These are phyloP conservation scores for Anthracocystis walkeri DNA, from an alignment of 1,284 basidiomycete species.

Conservation along the genomic window DNA sequence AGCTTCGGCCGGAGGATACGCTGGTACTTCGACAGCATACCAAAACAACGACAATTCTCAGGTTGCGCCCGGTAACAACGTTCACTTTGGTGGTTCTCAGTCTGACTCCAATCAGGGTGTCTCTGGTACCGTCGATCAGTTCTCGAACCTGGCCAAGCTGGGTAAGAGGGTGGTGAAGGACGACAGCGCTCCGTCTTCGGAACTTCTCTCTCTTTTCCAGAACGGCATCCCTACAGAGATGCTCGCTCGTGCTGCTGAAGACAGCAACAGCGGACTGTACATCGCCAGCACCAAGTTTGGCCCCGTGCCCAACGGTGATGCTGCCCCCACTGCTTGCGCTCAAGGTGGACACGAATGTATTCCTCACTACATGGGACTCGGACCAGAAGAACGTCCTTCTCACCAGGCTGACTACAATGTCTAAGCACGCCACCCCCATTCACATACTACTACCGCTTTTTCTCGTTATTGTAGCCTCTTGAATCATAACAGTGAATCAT, in stretches of 20 bases:
- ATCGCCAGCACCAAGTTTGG: slow-evolving; percentile 19
- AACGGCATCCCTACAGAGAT: no score
- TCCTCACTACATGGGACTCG: slow-evolving; percentile 22
- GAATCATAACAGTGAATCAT: background rate
- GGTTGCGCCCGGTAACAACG: slow-evolving; percentile 20
- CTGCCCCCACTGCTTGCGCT: slow-evolving; percentile 1
- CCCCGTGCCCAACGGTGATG: slow-evolving; percentile 2
- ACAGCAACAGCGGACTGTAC: slow-evolving; percentile 1
- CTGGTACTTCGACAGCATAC: slow-evolving; percentile 6
- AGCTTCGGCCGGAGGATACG: slow-evolving; percentile 22
- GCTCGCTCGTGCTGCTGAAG: slow-evolving; percentile 9
- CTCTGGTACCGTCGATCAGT: slow-evolving; percentile 17
- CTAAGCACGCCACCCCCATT: background rate
- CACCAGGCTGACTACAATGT: background rate
- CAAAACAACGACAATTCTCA: slow-evolving; percentile 24
- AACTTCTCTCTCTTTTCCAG: no score
- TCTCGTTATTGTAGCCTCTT: background rate
- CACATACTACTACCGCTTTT: background rate
- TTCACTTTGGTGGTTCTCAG: slow-evolving; percentile 17
- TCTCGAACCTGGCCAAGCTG: background rate
- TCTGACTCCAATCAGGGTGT: slow-evolving; percentile 16
- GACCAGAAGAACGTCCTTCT: slow-evolving; percentile 9
- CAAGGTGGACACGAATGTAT: slow-evolving; percentile 4
- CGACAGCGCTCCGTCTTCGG: no score
- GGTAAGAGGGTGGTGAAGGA: no score